Evolutionary conservation across 768 basidiomycete species (phyloP).

Genomic region (Panus rudis): DNA sequence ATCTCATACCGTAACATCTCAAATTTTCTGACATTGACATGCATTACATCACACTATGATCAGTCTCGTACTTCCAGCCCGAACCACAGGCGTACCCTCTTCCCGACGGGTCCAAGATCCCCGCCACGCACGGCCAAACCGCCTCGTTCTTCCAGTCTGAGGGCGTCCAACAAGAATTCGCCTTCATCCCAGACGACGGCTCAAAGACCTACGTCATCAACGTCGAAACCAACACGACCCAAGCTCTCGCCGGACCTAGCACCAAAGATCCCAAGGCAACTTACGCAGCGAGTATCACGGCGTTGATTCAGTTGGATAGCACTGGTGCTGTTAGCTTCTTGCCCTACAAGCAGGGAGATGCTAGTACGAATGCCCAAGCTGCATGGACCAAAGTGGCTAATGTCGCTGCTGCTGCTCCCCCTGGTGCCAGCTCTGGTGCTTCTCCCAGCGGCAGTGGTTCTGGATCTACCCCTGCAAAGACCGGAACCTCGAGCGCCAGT

Average conservation of each 20-base stretch:
- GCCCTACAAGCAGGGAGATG: conserved; percentile 43
- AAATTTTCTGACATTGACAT: neutral
- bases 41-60: neutral
- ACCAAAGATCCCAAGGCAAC: conserved; percentile 51
- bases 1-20: too few relatives aligned
- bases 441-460: neutral
- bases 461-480: neutral
- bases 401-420: conserved; percentile 39
- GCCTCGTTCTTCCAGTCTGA: conserved; percentile 58
- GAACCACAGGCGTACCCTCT: conserved; percentile 50
- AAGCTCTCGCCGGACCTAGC: conserved; percentile 50
- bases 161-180: conserved; percentile 67
- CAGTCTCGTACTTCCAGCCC: conserved; percentile 79
- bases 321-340: conserved; percentile 55
- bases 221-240: conserved; percentile 65
- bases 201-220: conserved; percentile 69
- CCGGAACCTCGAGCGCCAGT: neutral
- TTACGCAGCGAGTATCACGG: conserved; percentile 55
- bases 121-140: conserved; percentile 59
- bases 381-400: conserved; percentile 41
- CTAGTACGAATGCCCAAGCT: conserved; percentile 35
- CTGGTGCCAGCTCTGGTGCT: conserved; percentile 17
- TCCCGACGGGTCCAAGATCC: conserved; percentile 45
- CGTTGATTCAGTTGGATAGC: conserved; percentile 64
- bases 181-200: conserved; percentile 71